Base-by-base conservation (phyloP, 2,329 filamentous ascomycete genomes). In the Talaromyces pinophilus region DNA sequence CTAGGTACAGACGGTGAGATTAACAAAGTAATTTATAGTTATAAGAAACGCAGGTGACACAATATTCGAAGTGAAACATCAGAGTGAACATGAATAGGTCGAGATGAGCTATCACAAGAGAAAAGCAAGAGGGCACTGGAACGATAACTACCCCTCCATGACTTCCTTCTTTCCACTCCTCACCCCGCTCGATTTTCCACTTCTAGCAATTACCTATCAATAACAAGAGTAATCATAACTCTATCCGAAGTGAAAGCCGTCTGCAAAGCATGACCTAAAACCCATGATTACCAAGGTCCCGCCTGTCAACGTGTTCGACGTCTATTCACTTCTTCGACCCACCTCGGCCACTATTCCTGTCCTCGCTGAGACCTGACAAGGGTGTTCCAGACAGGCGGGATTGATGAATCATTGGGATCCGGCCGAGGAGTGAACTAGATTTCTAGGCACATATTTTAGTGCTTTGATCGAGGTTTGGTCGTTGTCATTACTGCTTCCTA, bases 341-440 rank as follows among this genome's bases (percentile, higher is more conserved):
- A 57, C 33, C 33, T 19, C 54, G 19, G 54, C 33, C n/a, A 57
- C 54, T 38, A 57, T 22, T 22, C 54, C 54, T 5, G 33, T 38
- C 28, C 17, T 57, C 4, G 10, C 30, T 57, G 33, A 57, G 33
- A 8, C 33, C 54, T 22, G 54, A 57, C 54, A 40, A 57, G 54
- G 54, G 54, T 57, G 54, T 38, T 40, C 54, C 54, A 57, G 19
- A 57, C 54, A 38, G 54, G 54, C 33, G 54, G 54, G 54, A 38
- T 25, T 40, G 10, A 8, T 38, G 19, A 17, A 30, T 33, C 22
- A n/a, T 55, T 54, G 25, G 48, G n/a, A 17, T 30, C 52, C 30
- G 30, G 54, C 40, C 54, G 54, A 57, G 54, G 40, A 25, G n/a
- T 22, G 6, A 22, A 38, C n/a, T 57, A 57, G 5, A 10, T 57